These are phyloP conservation scores for Termitomyces sp. DNA, from an alignment of 768 basidiomycete species.

Conservation along the genomic window DNA sequence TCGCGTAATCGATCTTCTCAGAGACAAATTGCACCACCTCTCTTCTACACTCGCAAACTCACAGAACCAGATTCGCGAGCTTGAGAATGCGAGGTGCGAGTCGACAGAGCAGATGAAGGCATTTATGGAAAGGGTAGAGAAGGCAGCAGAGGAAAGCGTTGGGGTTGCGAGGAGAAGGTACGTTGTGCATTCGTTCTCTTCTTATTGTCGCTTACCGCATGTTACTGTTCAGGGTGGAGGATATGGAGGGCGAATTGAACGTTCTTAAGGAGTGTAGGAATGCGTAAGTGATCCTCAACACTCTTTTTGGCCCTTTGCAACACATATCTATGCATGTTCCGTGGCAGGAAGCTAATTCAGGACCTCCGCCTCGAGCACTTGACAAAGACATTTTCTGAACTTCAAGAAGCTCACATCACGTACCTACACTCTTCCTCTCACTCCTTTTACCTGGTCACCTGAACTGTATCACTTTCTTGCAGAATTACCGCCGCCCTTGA, in stretches of 20 bases:
- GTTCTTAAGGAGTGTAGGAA: background rate
- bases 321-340: background rate
- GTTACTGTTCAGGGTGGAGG: background rate
- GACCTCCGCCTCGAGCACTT: constrained; percentile 1
- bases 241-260: background rate
- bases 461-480: background rate
- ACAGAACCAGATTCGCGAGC: constrained; percentile 25
- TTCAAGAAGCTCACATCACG: background rate
- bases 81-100: constrained; percentile 26
- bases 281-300: background rate
- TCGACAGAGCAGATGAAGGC: constrained; percentile 13
- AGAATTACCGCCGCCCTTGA: background rate
- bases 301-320: background rate
- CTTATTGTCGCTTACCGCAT: background rate
- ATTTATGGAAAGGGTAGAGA: constrained; percentile 1
- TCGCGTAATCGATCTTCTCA: constrained; percentile 32
- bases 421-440: background rate
- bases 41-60: constrained; percentile 27
- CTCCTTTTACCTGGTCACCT: background rate
- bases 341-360: background rate
- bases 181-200: background rate
- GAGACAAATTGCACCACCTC: constrained; percentile 31
- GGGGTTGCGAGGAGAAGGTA: background rate
- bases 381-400: background rate
- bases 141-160: background rate